These are phyloP conservation scores for Brassica carinata DNA, from an alignment of 345 rosid species.

Conservation along the genomic window DNA sequence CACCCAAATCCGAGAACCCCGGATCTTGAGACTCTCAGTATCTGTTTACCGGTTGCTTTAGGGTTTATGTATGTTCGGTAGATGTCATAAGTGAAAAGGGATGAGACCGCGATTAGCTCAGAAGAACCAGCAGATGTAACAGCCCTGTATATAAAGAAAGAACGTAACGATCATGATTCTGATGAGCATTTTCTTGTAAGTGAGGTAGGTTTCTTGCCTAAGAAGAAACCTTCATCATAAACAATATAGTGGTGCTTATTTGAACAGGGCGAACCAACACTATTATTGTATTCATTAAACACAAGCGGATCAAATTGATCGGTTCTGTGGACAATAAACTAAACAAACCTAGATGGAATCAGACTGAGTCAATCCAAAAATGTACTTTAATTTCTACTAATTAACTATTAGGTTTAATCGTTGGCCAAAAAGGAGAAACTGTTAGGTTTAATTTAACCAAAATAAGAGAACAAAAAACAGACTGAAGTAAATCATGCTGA, in stretches of 20 bases:
- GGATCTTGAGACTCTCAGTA: constrained; percentile 69
- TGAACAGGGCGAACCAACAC: background rate
- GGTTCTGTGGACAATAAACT: background rate
- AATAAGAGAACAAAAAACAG: background rate
- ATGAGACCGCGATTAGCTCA: constrained; percentile 90
- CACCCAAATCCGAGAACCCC: constrained; percentile 84
- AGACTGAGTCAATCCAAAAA: background rate
- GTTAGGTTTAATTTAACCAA: background rate
- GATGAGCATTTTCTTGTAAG: background rate
- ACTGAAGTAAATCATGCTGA: background rate
- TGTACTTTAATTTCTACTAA: background rate
- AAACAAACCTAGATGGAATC: background rate
- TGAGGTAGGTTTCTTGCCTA: constrained; percentile 1
- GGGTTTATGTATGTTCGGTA: constrained; percentile 91
- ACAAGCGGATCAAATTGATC: background rate
- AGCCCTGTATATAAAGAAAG: constrained; percentile 59
- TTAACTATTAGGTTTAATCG: background rate
- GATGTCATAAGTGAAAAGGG: constrained; percentile 82
- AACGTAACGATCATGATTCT: background rate
- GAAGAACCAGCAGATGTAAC: constrained; percentile 96
- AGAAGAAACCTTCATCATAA: background rate
- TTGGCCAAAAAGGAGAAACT: background rate
- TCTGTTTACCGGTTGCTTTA: constrained; percentile 67
- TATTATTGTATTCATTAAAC: background rate
- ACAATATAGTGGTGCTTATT: background rate